Base-by-base conservation (phyloP, 305 asterid genomes). In the Petunia hybrid region DNA sequence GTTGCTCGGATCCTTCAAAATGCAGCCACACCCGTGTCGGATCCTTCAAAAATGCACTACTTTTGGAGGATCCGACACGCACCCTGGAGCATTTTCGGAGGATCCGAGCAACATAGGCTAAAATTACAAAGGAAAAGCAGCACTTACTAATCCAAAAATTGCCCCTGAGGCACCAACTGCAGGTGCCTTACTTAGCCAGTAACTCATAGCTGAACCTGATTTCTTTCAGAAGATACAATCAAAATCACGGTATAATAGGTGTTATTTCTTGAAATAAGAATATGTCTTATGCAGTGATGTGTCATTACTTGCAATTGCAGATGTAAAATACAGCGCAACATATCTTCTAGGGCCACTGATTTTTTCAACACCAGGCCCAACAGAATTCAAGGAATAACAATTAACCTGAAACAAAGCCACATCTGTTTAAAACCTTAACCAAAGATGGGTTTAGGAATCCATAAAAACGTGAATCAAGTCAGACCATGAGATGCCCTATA, bases 91-190 rank as follows among this genome's bases (percentile, higher is more conserved):
- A n/a, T n/a, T n/a, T n/a, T n/a, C n/a, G n/a, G n/a, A n/a, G n/a
- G n/a, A n/a, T n/a, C n/a, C n/a, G n/a, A n/a, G n/a, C n/a, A n/a
- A n/a, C n/a, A n/a, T n/a, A n/a, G n/a, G 31, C 31, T 22, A 22
- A 6, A 46, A 51, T 8, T 51, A 13, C 46, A 73, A 51, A 71
- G 36, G 78, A 9, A 73, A 2, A 51, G 78, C 36, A 79, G 61
- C 10, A 70, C 82, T 90, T 87, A 95, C 99, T 87, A 95, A 83
- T 89, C 99, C 98, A 83, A 90, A 95, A 74, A 93, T 93, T 83
- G 99, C 99, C 82, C 99, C 97, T 0, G 97, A 92, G 84, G 99
- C 96, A 74, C 98, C 99, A 78, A 93, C 97, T 36, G 99, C 91
- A 73, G 99, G 92, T 83, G 92, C 88, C 86, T 87, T 92, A 82